Conservation (phyloP, 768 basidiomycete genomes). For the Termitomyces heimii region DNA sequence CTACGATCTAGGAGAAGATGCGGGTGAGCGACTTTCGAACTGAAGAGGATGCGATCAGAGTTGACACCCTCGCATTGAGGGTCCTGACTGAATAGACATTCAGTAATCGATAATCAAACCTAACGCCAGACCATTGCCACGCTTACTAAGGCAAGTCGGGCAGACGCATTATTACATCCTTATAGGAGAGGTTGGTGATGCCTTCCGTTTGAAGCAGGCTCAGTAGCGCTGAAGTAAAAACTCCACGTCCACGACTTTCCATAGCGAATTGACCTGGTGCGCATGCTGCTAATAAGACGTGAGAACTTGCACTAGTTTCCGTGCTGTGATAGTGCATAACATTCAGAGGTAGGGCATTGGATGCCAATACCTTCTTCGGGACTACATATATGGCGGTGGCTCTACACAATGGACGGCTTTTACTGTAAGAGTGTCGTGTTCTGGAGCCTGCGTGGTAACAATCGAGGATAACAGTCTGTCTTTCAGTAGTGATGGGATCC, state of each 20-base stretch:
- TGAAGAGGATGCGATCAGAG: neutral
- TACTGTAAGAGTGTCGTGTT: neutral
- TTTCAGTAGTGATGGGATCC: neutral
- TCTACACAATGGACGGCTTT: neutral
- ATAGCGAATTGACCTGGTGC: neutral
- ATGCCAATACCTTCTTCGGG: neutral
- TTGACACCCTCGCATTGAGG: neutral
- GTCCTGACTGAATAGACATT: neutral
- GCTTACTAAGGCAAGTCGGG: neutral
- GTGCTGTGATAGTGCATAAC: neutral
- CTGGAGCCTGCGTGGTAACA: conserved; percentile 4
- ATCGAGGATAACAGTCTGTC: conserved; percentile 10
- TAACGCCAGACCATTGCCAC: neutral
- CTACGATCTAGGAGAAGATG: neutral
- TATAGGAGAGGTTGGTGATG: conserved; percentile 2
- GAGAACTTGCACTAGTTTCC: neutral
- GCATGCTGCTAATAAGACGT: conserved; percentile 6
- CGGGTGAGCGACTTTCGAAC: neutral
- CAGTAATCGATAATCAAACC: neutral
- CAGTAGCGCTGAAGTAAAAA: conserved; percentile 1
- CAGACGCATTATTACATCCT: conserved; percentile 1
- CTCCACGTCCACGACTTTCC: neutral
- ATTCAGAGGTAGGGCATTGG: neutral
- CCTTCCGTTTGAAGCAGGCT: neutral
- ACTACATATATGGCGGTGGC: neutral